A percentile compares a stretch with the other conserved stretches of the same genome.
These are phyloP conservation scores for Mycosphaerella arachidis DNA, from an alignment of 2,329 filamentous ascomycete species.

Conservation along the genomic window DNA sequence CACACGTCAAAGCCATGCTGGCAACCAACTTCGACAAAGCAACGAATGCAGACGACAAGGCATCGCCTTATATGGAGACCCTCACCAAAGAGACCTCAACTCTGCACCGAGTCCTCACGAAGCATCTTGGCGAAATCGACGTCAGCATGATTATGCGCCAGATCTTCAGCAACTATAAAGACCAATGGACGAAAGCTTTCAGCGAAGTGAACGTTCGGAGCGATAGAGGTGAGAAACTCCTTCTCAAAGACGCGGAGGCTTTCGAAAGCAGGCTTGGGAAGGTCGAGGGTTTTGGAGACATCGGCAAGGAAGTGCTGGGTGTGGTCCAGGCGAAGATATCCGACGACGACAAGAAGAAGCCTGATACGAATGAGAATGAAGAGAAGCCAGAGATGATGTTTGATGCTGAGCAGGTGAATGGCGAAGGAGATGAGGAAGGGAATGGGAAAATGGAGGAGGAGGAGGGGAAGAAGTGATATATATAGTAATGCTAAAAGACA, in stretches of 20 bases:
- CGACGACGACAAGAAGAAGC: constrained; percentile 3
- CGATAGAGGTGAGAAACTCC: constrained; percentile 67
- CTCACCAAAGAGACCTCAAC: constrained; percentile 81
- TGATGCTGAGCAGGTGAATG: constrained; percentile 9
- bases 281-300: constrained; percentile 68
- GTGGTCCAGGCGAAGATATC: constrained; percentile 49
- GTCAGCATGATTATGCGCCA: constrained; percentile 80
- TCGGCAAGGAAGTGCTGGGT: constrained; percentile 46
- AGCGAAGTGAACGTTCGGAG: constrained; percentile 61
- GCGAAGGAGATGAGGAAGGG: constrained; percentile 1
- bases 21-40: constrained; percentile 68
- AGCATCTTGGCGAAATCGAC: constrained; percentile 71
- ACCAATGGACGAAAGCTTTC: constrained; percentile 71
- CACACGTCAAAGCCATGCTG: constrained; percentile 71
- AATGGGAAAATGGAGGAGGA: constrained; percentile 3
- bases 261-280: constrained; percentile 68
- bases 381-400: constrained; percentile 6
- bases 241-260: constrained; percentile 70
- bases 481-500: not conserved
- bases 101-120: constrained; percentile 75
- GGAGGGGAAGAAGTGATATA: not conserved
- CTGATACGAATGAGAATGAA: constrained; percentile 4
- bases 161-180: constrained; percentile 76
- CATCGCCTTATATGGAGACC: constrained; percentile 76
- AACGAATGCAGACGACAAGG: constrained; percentile 24